Percentiles rank a stretch among this genome's conserved stretches.
Conservation (phyloP, 495 filamentous ascomycete genomes). For the Xylaria venustula region DNA sequence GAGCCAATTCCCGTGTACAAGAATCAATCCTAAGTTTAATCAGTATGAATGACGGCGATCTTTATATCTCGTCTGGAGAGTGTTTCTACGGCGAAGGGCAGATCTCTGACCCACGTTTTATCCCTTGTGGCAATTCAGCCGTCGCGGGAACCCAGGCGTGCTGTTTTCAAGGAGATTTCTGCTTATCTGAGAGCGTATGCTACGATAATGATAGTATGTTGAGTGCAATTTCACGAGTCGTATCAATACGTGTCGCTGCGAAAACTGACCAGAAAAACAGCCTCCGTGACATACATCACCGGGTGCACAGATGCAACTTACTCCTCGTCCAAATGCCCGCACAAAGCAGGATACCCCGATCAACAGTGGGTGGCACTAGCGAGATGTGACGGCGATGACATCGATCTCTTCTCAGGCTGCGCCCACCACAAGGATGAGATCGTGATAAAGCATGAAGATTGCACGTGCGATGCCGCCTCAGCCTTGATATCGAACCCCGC, state of each 20-base stretch:
- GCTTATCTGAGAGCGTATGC: slow-evolving; percentile 28
- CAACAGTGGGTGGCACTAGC: slow-evolving; percentile 25
- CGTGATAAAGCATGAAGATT: slow-evolving; percentile 20
- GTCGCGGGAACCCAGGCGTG: slow-evolving; percentile 29
- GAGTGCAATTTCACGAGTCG: background rate
- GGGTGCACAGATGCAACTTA: slow-evolving; percentile 33
- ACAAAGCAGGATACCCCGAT: slow-evolving; percentile 22
- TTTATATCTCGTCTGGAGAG: slow-evolving; percentile 32
- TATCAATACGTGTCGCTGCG: background rate
- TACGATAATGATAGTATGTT: slow-evolving; percentile 21
- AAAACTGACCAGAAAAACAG: slow-evolving; percentile 4
- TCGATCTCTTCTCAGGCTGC: slow-evolving; percentile 20
- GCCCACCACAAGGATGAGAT: slow-evolving; percentile 10
- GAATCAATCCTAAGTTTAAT: background rate
- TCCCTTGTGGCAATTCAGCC: slow-evolving; percentile 37
- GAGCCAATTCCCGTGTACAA: background rate
- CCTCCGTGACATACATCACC: slow-evolving; percentile 32
- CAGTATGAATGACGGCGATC: slow-evolving; percentile 16
- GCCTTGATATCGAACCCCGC: slow-evolving; percentile 20
- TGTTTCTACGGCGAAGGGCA: slow-evolving; percentile 24
- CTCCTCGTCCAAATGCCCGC: slow-evolving; percentile 19
- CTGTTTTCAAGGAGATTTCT: slow-evolving; percentile 35
- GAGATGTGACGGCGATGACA: slow-evolving; percentile 20
- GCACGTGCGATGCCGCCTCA: slow-evolving; percentile 16
- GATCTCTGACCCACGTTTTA: slow-evolving; percentile 13